These are phyloP conservation scores for Trypethelium eluteriae DNA, from an alignment of 495 filamentous ascomycete species.

Conservation along the genomic window DNA sequence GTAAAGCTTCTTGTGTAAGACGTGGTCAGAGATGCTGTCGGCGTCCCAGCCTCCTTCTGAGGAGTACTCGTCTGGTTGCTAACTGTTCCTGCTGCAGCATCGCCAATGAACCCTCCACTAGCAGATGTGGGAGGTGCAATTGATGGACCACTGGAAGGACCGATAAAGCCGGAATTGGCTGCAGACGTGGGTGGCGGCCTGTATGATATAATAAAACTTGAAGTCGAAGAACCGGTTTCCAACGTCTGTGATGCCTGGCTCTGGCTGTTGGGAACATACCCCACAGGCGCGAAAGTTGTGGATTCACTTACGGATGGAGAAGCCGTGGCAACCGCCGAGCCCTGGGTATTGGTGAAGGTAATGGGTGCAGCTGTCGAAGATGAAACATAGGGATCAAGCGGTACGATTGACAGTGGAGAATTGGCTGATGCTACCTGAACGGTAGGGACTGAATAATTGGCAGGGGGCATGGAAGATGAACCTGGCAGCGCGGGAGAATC, in stretches of 20 bases:
- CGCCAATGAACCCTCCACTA: constrained; percentile 2
- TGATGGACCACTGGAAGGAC: neutral
- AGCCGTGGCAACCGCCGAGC: neutral
- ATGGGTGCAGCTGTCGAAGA: constrained; percentile 9
- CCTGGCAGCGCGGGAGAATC: neutral
- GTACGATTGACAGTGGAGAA: neutral
- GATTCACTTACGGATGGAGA: constrained; percentile 8
- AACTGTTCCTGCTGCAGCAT: neutral
- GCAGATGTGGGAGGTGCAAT: neutral
- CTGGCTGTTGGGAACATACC: neutral
- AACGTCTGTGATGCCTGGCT: neutral
- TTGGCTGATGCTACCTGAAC: neutral
- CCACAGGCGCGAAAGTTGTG: constrained; percentile 1
- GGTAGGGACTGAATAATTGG: neutral
- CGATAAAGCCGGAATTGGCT: constrained; percentile 5
- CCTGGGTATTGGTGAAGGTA: constrained; percentile 5
- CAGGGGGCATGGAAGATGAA: neutral
- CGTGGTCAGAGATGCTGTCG: neutral
- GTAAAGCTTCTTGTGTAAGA: neutral
- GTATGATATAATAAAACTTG: constrained; percentile 7
- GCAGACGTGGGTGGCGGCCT: neutral
- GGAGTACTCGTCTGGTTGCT: neutral
- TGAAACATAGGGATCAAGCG: constrained; percentile 4
- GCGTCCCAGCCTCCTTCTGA: neutral
- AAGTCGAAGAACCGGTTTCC: neutral